Evolutionary conservation across 805 yeast species (phyloP), one percentile per base, ranked within the genome.

Genomic region (Metschnikowia lachancei): DNA sequence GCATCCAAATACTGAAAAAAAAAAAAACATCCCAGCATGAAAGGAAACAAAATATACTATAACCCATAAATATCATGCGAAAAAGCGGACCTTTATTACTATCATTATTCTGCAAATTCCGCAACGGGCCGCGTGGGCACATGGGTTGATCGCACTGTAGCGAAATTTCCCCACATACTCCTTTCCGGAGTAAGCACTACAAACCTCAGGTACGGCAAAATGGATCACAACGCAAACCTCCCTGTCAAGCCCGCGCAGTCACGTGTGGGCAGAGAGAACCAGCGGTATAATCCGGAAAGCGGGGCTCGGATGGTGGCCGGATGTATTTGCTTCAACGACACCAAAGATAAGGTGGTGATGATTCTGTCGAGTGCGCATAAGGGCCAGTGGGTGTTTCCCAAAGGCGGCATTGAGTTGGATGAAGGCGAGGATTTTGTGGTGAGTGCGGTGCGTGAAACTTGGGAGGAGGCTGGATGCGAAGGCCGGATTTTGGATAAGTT

Each of bases 391-490:
- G 87, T 94, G 7, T 65, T 94, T 3, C 99, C 99, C 4, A 94
- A 94, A 63, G 99, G 99, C 29, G 99, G 99, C 1, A 82, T 91
- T 33, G 99, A 94, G 65, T 62, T 62, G 24, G 99, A 94, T 64
- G 99, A 88, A 64, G 65, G 69, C 3, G 76, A 70, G 35, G 74
- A 70, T 49, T 70, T 54, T 43, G 64, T 61, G 7, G 62, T 67
- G 3, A 69, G 87, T 4, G 97, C 97, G 0, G 70, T 76, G 14
- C 74, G 99, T 49, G 99, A 94, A 62, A 87, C 96, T 0, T 94
- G 99, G 99, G 99, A 94, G 64, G 99, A 94, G 67, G 94, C 96
- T 0, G 99, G 99, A 0, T 87, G 87, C 19, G 77, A 76, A 30
- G 96, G 97, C 7, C 67, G 62, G 14, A 73, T 90, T 3, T 57